Evolutionary conservation across 345 rosid genomes (phyloP), one percentile per base, ranked within the genome.

Genomic region (Syzygium aromaticum): DNA sequence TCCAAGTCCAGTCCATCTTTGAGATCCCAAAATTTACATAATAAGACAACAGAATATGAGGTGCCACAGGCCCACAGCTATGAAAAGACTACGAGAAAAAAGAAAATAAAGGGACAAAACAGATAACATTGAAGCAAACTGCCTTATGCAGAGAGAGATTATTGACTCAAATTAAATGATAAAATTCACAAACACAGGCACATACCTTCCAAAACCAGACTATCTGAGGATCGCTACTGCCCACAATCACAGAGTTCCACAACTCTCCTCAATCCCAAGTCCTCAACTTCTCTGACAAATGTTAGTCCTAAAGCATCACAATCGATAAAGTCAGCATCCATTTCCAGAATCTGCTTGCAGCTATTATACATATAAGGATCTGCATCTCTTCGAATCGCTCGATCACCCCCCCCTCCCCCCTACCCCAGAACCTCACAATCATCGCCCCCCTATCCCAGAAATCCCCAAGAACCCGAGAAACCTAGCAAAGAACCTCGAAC

Each of bases 161-260:
- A 77, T 77, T 33, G 83, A 77, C 38, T 77, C 49, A 33, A 54
- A 54, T 9, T 54, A 21, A 7, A 54, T 54, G 59, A 54, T 54
- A 54, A 54, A 54, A 54, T 54, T 22, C 59, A 54, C 25, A 22
- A 54, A 22, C 59, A 54, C 27, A 54, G 59, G 59, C 59, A 22
- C 89, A 21, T 91, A 97, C 99, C 98, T 95, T 91, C 99, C 99
- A 97, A 89, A 97, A 96, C 98, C 99, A 96, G 85, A 86, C 87
- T 87, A 97, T 94, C 88, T 94, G 97, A 88, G 93, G 93, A 88
- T 96, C 98, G 12, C 90, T 91, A 87, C 89, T 90, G 93, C 51
- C 99, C 99, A n/a, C 91, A 92, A 30, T 85, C 85, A 77, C 94
- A 90, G 83, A 97, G 97, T 91, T 96, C 98, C 77, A 92, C 91